A percentile compares a stretch with the other conserved stretches of the same genome.
Conservation (phyloP, 2,329 filamentous ascomycete species). For the Penicillium paneum region DNA sequence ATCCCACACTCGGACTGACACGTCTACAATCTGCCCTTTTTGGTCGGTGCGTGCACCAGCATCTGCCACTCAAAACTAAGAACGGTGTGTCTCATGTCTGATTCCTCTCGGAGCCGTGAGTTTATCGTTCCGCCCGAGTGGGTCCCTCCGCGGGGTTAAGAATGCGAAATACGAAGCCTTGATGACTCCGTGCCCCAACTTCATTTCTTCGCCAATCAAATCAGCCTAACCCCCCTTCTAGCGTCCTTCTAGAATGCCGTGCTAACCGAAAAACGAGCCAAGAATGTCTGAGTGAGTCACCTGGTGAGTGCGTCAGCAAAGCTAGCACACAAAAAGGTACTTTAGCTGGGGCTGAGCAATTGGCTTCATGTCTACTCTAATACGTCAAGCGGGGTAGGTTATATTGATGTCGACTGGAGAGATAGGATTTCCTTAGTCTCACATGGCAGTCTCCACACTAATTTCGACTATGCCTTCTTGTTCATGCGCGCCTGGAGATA, state of each 20-base stretch:
- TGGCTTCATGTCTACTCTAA: not conserved
- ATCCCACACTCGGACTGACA: not conserved
- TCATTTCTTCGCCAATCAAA: conserved; percentile 9
- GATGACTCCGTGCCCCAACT: not conserved
- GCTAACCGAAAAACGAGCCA: conserved; percentile 5
- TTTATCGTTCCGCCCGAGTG: not conserved
- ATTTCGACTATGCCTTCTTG: not conserved
- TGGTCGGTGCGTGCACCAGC: not conserved
- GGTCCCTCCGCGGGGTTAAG: not conserved
- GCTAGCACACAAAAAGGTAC: not conserved
- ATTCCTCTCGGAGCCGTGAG: not conserved
- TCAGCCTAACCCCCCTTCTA: conserved; percentile 17
- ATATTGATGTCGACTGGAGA: not conserved
- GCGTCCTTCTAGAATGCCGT: conserved; percentile 25
- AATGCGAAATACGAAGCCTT: conserved; percentile 2
- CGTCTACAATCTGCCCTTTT: not conserved
- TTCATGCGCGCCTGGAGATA: too few relatives aligned
- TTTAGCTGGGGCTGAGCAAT: not conserved
- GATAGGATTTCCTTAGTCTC: not conserved
- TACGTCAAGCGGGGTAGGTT: not conserved
- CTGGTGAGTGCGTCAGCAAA: conserved; percentile 6
- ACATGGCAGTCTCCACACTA: too few relatives aligned
- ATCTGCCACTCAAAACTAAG: not conserved
- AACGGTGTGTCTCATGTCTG: not conserved
- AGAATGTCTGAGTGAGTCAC: not conserved